Percentiles rank a stretch among this genome's conserved stretches.
These are phyloP conservation scores for Quercus gilva DNA, from an alignment of 306 rosid species.

Conservation along the genomic window DNA sequence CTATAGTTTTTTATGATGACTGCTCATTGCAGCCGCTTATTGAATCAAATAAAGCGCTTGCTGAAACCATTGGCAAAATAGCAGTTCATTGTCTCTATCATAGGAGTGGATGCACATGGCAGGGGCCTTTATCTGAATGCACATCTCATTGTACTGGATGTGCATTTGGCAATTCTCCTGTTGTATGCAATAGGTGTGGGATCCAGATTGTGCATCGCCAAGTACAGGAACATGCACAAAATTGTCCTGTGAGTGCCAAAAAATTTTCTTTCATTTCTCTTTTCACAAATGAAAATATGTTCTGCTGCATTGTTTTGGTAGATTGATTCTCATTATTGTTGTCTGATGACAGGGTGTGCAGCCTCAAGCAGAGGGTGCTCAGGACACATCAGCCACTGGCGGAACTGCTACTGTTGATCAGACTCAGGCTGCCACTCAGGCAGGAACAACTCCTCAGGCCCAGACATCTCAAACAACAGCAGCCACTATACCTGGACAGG, in stretches of 20 bases:
- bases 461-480: slow-evolving; percentile 52
- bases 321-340: slow-evolving; percentile 17
- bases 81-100: slow-evolving; percentile 91
- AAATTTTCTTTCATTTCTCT: slow-evolving; percentile 1
- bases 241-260: slow-evolving; percentile 61
- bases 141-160: slow-evolving; percentile 84
- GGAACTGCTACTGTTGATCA: slow-evolving; percentile 53
- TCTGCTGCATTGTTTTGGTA: slow-evolving; percentile 3
- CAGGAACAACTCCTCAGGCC: slow-evolving; percentile 51
- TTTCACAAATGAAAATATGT: not conserved
- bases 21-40: slow-evolving; percentile 67
- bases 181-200: slow-evolving; percentile 90
- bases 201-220: slow-evolving; percentile 90
- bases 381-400: slow-evolving; percentile 43
- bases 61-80: slow-evolving; percentile 88
- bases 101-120: slow-evolving; percentile 97
- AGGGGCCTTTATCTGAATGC: slow-evolving; percentile 80
- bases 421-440: slow-evolving; percentile 42
- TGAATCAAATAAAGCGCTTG: slow-evolving; percentile 75
- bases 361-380: slow-evolving; percentile 49
- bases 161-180: slow-evolving; percentile 92
- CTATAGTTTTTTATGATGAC: slow-evolving; percentile 10
- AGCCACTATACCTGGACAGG: slow-evolving; percentile 51
- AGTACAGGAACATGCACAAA: slow-evolving; percentile 95
- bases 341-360: slow-evolving; percentile 69